Conservation (phyloP, 163 green algal genomes). For the Chlorella variabilis region DNA sequence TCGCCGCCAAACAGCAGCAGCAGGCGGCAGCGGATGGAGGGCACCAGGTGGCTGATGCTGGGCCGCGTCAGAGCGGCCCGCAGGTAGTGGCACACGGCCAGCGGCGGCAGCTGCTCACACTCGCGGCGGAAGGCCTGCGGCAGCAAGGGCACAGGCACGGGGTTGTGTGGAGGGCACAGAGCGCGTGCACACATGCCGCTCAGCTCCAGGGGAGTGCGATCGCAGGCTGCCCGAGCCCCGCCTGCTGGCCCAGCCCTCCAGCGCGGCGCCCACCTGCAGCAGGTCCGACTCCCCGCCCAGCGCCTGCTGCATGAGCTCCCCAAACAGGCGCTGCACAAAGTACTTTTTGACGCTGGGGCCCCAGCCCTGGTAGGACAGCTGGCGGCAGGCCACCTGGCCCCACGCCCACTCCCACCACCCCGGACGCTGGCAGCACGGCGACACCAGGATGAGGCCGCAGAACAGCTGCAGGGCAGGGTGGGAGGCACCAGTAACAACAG, state of each 20-base stretch:
- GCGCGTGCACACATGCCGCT: too few relatives aligned
- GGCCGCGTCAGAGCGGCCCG: not conserved
- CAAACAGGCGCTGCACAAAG: conserved; percentile 33
- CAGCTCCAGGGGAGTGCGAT: too few relatives aligned
- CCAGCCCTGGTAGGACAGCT: conserved; percentile 34
- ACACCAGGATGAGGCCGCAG: conserved; percentile 50
- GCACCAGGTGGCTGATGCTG: not conserved
- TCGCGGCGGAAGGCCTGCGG: conserved; percentile 25
- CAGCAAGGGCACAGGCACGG: not conserved
- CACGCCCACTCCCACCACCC: conserved; percentile 59
- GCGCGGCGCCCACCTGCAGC: conserved; percentile 7
- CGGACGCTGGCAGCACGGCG: conserved; percentile 37
- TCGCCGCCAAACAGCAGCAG: conserved; percentile 50
- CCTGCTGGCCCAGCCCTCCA: too few relatives aligned
- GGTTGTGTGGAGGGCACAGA: too few relatives aligned
- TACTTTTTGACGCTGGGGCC: conserved; percentile 17
- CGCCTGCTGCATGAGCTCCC: conserved; percentile 33
- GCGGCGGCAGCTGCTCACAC: conserved; percentile 8
- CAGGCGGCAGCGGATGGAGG: conserved; percentile 24
- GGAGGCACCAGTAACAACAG: not conserved
- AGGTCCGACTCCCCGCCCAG: conserved; percentile 43
- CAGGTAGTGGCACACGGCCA: conserved; percentile 1
- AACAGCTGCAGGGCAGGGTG: conserved; percentile 12
- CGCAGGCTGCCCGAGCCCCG: too few relatives aligned
- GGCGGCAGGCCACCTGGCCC: conserved; percentile 27